A percentile compares a stretch with the other conserved stretches of the same genome.
These are phyloP conservation scores for Aspergillus sp. DNA, from an alignment of 2,329 filamentous ascomycete genomes.

Conservation along the genomic window DNA sequence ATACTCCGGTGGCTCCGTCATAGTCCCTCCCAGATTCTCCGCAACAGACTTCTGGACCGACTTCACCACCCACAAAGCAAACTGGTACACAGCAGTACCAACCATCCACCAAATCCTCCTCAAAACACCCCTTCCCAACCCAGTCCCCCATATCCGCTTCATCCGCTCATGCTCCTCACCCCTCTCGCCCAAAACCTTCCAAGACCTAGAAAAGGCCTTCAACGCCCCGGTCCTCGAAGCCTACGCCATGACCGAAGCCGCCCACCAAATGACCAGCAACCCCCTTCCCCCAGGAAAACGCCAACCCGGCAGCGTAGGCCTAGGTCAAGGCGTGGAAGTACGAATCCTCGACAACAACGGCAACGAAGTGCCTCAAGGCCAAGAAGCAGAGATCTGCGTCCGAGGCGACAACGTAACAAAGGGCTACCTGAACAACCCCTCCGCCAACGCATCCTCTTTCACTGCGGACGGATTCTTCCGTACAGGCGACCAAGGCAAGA, in stretches of 20 bases:
- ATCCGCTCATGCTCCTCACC: conserved; percentile 86
- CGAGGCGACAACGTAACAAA: conserved; percentile 79
- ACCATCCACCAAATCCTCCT: conserved; percentile 90
- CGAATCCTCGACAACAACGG: conserved; percentile 73
- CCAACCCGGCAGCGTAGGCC: conserved; percentile 77
- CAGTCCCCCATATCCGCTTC: conserved; percentile 75
- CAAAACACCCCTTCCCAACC: conserved; percentile 68
- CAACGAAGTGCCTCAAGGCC: conserved; percentile 67
- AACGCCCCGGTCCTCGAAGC: conserved; percentile 82
- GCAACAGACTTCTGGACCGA: conserved; percentile 81
- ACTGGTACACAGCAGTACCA: conserved; percentile 92
- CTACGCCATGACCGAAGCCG: conserved; percentile 90
- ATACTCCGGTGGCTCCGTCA: conserved; percentile 72
- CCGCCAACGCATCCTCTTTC: conserved; percentile 74
- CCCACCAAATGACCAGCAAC: conserved; percentile 57
- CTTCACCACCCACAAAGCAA: conserved; percentile 72
- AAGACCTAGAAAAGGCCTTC: conserved; percentile 74
- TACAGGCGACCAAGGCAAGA: conserved; percentile 82
- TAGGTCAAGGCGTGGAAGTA: conserved; percentile 81
- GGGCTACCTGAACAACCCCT: conserved; percentile 80
- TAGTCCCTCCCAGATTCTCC: conserved; percentile 79
- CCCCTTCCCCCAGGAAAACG: conserved; percentile 70
- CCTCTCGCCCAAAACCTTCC: conserved; percentile 77
- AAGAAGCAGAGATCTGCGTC: conserved; percentile 81
- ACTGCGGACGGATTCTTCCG: conserved; percentile 79